phyloP scores from a whole-genome alignment of 257 asterid species.

The Cynanchum wilfordii region DNA sequence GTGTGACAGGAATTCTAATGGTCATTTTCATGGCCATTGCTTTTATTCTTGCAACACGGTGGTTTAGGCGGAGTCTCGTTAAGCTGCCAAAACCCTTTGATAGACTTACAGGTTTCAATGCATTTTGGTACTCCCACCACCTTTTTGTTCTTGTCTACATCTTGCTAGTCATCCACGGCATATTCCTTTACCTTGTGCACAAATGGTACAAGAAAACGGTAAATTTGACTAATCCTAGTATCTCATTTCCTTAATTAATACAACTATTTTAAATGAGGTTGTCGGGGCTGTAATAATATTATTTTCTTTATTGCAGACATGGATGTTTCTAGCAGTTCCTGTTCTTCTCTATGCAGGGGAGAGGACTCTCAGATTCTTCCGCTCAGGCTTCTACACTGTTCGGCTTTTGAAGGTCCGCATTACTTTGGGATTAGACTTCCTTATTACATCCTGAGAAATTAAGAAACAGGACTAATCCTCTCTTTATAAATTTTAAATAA shows the following conservation, averaged over 20 bases:
- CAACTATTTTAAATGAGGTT: neutral
- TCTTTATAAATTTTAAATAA: neutral
- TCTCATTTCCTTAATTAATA: neutral
- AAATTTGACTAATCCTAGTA: conserved; percentile 8
- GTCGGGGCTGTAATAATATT: neutral
- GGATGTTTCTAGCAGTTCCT: conserved; percentile 96
- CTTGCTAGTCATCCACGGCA: conserved; percentile 69
- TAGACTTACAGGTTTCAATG: conserved; percentile 90
- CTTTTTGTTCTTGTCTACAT: conserved; percentile 70
- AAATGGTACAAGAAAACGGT: conserved; percentile 84
- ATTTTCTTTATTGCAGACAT: conserved; percentile 49
- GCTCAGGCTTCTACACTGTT: conserved; percentile 68
- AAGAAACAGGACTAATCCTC: neutral
- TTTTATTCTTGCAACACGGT: conserved; percentile 71
- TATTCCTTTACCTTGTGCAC: conserved; percentile 71
- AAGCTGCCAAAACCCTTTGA: conserved; percentile 84
- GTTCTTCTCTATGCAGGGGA: conserved; percentile 86
- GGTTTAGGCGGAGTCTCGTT: conserved; percentile 86
- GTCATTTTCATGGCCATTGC: conserved; percentile 67
- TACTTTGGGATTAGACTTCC: neutral
- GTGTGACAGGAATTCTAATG: conserved; percentile 85
- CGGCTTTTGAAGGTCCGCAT: conserved; percentile 64
- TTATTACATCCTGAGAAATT: neutral
- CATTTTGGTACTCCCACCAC: conserved; percentile 97
- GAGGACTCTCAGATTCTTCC: conserved; percentile 75